Percentiles rank a stretch among this genome's conserved stretches.
These are phyloP conservation scores for Phanerochaete carnosa DNA, from an alignment of 768 basidiomycete species.

Conservation along the genomic window DNA sequence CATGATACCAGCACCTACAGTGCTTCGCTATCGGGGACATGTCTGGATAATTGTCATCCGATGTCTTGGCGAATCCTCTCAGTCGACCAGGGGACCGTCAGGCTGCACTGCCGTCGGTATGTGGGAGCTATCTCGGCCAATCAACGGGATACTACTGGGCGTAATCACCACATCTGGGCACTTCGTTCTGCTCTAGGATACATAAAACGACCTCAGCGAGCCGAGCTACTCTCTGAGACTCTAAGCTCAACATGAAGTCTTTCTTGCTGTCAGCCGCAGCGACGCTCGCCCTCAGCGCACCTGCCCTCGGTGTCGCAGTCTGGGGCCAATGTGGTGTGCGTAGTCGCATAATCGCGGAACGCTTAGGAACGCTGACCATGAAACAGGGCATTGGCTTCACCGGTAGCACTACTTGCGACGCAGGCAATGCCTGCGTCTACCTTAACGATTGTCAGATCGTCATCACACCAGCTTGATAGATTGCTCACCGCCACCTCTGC, in stretches of 20 bases:
- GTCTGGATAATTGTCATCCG: too few species aligned
- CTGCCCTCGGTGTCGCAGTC: conserved; percentile 31
- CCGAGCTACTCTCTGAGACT: neutral
- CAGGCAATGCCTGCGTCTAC: conserved; percentile 39
- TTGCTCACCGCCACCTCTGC: neutral
- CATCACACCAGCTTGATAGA: neutral
- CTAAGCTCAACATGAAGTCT: conserved; percentile 19
- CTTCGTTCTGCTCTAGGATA: neutral
- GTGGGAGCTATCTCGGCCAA: neutral
- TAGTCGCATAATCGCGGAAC: neutral
- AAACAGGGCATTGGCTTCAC: conserved; percentile 35
- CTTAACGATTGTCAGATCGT: conserved; percentile 38
- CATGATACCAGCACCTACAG: too few species aligned
- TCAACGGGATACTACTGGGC: neutral
- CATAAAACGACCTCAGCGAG: neutral
- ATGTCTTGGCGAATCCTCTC: too few species aligned
- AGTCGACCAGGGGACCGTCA: too few species aligned
- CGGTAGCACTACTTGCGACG: conserved; percentile 44
- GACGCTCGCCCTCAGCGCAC: conserved; percentile 20
- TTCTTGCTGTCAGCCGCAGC: conserved; percentile 20
- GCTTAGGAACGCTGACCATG: neutral
- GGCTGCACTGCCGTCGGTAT: too few species aligned
- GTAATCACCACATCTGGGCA: neutral
- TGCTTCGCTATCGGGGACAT: too few species aligned
- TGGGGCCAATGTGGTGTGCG: conserved; percentile 49